Percentiles rank a stretch among this genome's conserved stretches.
phyloP scores from a whole-genome alignment of 2,329 filamentous ascomycete genomes.

The Lasiodiplodia gonubiensis region DNA sequence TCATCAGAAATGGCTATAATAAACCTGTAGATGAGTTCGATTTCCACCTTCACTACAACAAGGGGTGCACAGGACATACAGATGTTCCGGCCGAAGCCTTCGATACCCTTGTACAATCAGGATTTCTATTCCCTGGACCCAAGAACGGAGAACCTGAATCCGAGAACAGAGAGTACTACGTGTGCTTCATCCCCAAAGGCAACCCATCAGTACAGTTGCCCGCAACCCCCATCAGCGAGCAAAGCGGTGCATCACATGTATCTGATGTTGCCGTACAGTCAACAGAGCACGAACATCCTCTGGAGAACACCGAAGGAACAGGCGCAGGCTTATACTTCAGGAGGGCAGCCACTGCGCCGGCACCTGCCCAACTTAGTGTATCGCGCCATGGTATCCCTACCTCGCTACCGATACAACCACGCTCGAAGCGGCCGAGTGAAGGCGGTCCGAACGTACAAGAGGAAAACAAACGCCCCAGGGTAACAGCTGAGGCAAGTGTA shows the following conservation, averaged over 20 bases:
- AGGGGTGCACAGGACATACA: not conserved
- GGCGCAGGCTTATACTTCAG: not conserved
- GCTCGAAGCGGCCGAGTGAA: too few species aligned
- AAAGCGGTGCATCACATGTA: too few species aligned
- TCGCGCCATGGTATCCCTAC: too few species aligned
- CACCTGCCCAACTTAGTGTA: too few species aligned
- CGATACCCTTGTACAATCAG: not conserved
- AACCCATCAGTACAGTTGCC: not conserved
- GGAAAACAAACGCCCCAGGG: too few species aligned
- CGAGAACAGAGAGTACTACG: not conserved
- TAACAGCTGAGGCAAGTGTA: too few species aligned
- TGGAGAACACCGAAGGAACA: not conserved
- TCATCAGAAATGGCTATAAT: not conserved
- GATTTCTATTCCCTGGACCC: not conserved
- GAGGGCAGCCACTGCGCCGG: too few species aligned
- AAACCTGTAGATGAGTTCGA: not conserved
- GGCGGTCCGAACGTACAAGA: too few species aligned
- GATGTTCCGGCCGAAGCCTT: not conserved
- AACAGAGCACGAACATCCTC: not conserved
- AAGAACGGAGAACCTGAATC: not conserved
- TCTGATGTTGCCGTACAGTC: not conserved
- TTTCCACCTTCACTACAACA: not conserved
- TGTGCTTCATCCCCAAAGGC: not conserved
- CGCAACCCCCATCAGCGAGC: not conserved
- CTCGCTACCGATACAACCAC: too few species aligned